Percentiles rank a stretch among this genome's conserved stretches.
phyloP scores from a whole-genome alignment of 164 flowering plant species.

The Warburgia ugandensis region DNA sequence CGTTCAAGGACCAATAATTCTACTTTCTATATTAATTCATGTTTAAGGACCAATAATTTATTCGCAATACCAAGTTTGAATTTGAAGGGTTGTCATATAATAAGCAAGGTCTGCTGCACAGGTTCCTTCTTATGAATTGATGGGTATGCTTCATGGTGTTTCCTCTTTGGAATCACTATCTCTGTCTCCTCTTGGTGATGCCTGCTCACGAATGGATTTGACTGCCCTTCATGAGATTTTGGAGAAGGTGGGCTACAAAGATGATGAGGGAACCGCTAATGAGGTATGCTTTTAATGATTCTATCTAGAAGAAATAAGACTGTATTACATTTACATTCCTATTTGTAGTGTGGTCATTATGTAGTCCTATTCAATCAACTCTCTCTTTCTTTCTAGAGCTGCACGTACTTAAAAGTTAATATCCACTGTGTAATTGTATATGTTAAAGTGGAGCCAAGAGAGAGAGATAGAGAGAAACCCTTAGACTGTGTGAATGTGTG shows the following conservation, averaged over 20 bases:
- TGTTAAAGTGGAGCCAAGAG: too few species aligned
- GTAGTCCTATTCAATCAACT: too few species aligned
- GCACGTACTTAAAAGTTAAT: too few species aligned
- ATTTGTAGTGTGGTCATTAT: too few species aligned
- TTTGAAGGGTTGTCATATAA: neutral
- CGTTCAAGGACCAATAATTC: too few species aligned
- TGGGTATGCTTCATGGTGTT: slow-evolving; percentile 36
- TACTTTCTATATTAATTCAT: too few species aligned
- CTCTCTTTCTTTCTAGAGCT: too few species aligned
- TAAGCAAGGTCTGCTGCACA: slow-evolving; percentile 17
- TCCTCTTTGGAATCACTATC: slow-evolving; percentile 21
- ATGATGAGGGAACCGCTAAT: slow-evolving; percentile 86
- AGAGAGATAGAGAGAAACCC: too few species aligned
- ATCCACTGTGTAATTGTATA: too few species aligned
- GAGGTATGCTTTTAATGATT: slow-evolving; percentile 45
- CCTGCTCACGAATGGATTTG: slow-evolving; percentile 76
- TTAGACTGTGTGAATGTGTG: too few species aligned
- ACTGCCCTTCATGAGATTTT: slow-evolving; percentile 82
- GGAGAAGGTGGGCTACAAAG: slow-evolving; percentile 76
- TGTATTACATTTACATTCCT: too few species aligned
- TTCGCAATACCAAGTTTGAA: neutral
- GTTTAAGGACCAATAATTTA: too few species aligned
- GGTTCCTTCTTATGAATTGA: slow-evolving; percentile 48
- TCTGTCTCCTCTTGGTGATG: slow-evolving; percentile 79
- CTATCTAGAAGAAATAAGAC: neutral